Evolutionary conservation across 495 filamentous ascomycete genomes (phyloP), one percentile per base, ranked within the genome.

Genomic region (Aspergillus biplanus): DNA sequence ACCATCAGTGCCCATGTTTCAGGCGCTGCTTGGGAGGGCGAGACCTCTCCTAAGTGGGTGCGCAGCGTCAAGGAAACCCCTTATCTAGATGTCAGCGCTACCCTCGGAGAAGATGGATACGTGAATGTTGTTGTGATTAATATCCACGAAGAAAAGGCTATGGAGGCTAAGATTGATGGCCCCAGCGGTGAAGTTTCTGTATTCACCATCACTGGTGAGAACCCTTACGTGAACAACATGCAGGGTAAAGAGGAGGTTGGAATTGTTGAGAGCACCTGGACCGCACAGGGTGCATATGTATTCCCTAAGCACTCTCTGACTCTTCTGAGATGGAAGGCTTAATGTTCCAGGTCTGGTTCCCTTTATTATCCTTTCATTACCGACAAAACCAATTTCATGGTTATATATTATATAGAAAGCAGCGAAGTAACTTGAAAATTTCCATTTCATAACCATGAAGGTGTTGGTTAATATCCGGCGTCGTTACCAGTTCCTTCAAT

Each of bases 41-140:
- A 77, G 49, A 92, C 89, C 6, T 73, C 82, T 46, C 89, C 90
- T 9, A 73, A 69, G 39, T 92, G 89, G 89, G 71, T 92, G 15
- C 76, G 85, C 46, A 81, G 81, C 5, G 79, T 84, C 6, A 78
- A 89, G 68, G 86, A 89, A 56, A 87, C 86, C 0, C 87, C 89
- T 9, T 90, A 83, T 83, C 66, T 93, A 64, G 90, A 92, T 73
- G 87, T 89, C 16, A 89, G 87, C 65, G 90, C 89, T 18, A 76
- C 80, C 8, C 59, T 90, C 5, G 81, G 80, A 12, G 86, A 90
- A 31, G 81, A 87, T 59, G 89, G 89, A 0, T 80, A 75, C 44
- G 81, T 87, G 1, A 89, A 76, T 60, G 62, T 93, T 59, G 88
- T 83, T 5, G 89, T 91, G 21, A 89, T 90, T 33, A 92, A 92